Percentiles rank a stretch among this genome's conserved stretches.
phyloP scores from a whole-genome alignment of 31 red algal genomes.

The Odonthalia washingtoniensis region DNA sequence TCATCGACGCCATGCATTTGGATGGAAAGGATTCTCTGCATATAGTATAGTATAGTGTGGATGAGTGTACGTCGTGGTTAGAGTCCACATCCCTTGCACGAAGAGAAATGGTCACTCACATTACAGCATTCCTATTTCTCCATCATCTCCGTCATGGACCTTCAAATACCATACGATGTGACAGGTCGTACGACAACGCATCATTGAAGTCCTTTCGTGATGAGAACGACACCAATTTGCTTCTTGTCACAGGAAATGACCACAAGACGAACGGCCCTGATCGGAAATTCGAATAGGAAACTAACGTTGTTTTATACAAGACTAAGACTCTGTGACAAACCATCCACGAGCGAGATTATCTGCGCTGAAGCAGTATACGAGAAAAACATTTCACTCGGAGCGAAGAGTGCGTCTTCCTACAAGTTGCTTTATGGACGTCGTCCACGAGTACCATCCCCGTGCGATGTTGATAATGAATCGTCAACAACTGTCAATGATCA shows the following conservation, averaged over 20 bases:
- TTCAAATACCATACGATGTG: background rate
- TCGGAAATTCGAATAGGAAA: background rate
- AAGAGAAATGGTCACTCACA: background rate
- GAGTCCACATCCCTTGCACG: background rate
- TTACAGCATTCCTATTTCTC: background rate
- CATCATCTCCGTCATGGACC: background rate
- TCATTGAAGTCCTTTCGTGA: background rate
- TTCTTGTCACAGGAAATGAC: background rate
- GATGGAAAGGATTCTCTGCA: background rate
- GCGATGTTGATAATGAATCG: background rate
- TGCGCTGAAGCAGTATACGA: background rate
- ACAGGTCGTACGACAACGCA: background rate
- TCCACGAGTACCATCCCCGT: background rate
- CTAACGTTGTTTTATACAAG: background rate
- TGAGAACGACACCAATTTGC: background rate
- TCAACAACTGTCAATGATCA: background rate
- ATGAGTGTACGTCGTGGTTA: background rate
- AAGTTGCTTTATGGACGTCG: background rate
- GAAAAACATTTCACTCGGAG: background rate
- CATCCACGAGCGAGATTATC: background rate
- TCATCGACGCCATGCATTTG: background rate
- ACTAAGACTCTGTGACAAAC: background rate
- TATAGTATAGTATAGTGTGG: no score
- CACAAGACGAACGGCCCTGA: background rate
- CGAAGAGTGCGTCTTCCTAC: background rate